Conservation (phyloP, 495 filamentous ascomycete genomes). For the Tuber borchii region DNA sequence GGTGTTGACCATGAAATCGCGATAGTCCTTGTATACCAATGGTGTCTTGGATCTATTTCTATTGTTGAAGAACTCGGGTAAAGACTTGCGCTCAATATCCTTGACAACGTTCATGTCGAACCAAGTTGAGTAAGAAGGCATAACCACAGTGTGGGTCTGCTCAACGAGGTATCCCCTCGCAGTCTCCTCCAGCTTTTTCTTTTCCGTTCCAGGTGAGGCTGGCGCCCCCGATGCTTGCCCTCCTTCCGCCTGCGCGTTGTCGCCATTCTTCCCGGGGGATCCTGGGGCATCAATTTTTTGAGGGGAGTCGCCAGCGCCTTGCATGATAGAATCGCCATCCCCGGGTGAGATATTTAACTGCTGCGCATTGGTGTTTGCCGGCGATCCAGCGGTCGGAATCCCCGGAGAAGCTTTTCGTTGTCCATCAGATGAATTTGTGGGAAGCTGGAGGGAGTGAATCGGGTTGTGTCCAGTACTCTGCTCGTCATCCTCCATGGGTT, state of each 20-base stretch:
- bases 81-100: constrained; percentile 77
- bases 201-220: constrained; percentile 44
- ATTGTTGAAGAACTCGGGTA: constrained; percentile 97
- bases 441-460: constrained; percentile 21
- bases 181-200: constrained; percentile 72
- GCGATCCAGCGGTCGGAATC: constrained; percentile 23
- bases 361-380: constrained; percentile 21
- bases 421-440: constrained; percentile 14
- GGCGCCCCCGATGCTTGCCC: constrained; percentile 19
- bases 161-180: constrained; percentile 84
- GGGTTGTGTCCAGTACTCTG: constrained; percentile 31
- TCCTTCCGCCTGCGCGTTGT: constrained; percentile 20
- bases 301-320: constrained; percentile 39
- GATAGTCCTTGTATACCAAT: constrained; percentile 96
- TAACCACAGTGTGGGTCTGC: constrained; percentile 87
- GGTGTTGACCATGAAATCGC: constrained; percentile 99
- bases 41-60: constrained; percentile 96
- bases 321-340: constrained; percentile 42
- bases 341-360: constrained; percentile 27
- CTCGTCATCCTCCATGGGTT: constrained; percentile 40
- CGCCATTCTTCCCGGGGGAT: constrained; percentile 32
- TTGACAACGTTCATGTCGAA: constrained; percentile 95
- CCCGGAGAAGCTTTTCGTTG: constrained; percentile 23
- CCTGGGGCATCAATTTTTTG: constrained; percentile 6
- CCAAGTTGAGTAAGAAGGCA: constrained; percentile 94